Conservation (phyloP, 768 basidiomycete species). For the Panaeolus cyanescens region DNA sequence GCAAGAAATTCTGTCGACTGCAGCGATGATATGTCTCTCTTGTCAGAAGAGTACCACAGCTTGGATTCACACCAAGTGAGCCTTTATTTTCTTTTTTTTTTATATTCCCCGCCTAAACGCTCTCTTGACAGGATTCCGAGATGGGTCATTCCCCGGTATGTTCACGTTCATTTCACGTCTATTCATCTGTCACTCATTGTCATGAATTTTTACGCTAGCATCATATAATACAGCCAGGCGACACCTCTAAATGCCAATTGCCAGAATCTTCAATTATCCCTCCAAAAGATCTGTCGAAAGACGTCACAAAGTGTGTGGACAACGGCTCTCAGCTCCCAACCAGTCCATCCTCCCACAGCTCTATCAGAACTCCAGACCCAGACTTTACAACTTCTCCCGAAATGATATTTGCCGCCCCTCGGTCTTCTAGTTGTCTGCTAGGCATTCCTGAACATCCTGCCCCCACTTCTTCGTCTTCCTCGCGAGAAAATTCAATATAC, state of each 20-base stretch:
- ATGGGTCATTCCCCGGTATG: neutral
- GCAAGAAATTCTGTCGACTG: neutral
- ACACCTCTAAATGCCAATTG: no score
- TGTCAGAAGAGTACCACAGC: constrained; percentile 23
- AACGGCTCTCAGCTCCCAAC: neutral
- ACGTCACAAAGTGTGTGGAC: no score
- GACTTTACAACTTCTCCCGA: neutral
- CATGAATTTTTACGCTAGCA: constrained; percentile 7
- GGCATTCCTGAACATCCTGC: neutral
- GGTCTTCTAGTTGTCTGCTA: neutral
- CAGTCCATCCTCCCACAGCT: neutral
- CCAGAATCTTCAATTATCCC: no score
- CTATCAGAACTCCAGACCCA: neutral
- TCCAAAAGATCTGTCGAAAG: neutral
- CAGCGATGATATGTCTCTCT: constrained; percentile 13
- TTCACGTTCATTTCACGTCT: neutral
- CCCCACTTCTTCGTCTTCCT: neutral
- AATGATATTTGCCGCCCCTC: neutral
- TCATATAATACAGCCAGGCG: neutral
- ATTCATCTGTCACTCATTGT: neutral
- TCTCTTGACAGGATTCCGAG: neutral
- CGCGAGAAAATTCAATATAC: neutral
- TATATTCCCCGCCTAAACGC: neutral
- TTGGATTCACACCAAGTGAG: constrained; percentile 18
- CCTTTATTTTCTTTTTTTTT: neutral